Evolutionary conservation across 1,139 yeast species (phyloP).

Genomic region (Williopsis jadinii): DNA sequence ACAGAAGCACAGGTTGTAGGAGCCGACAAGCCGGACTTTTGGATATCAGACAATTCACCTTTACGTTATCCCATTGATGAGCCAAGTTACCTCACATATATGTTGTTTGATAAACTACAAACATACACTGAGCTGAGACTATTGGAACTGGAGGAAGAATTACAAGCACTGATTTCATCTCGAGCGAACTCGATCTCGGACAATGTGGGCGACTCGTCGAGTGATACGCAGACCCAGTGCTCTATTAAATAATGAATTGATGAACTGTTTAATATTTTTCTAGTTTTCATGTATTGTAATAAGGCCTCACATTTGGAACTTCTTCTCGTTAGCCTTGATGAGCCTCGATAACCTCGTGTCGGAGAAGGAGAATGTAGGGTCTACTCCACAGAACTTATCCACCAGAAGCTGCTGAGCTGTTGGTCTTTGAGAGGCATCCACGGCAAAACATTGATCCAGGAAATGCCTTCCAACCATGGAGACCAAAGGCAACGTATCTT

Average conservation of each 20-base stretch:
- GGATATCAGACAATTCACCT: constrained; percentile 63
- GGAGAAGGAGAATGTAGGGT: constrained; percentile 47
- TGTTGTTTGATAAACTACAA: constrained; percentile 23
- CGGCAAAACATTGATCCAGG: constrained; percentile 69
- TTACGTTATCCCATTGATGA: constrained; percentile 60
- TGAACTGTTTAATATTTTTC: too few relatives aligned
- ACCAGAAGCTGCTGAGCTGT: constrained; percentile 66
- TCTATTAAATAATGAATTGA: too few relatives aligned
- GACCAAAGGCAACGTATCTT: constrained; percentile 62
- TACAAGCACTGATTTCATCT: background rate
- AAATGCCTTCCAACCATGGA: constrained; percentile 63
- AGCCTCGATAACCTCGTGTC: constrained; percentile 57
- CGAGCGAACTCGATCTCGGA: too few relatives aligned
- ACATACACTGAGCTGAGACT: constrained; percentile 4
- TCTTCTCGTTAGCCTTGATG: constrained; percentile 44
- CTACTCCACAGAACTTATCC: constrained; percentile 54
- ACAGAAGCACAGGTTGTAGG: background rate
- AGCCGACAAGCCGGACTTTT: constrained; percentile 21
- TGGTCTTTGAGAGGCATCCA: constrained; percentile 79
- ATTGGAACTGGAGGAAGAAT: constrained; percentile 3
- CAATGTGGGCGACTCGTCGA: too few relatives aligned
- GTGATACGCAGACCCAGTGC: too few relatives aligned
- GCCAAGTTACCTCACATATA: constrained; percentile 48
- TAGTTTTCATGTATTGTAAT: too few relatives aligned
- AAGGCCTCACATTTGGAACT: constrained; percentile 12